Evolutionary conservation across 768 basidiomycete genomes (phyloP), one percentile per base, ranked within the genome.

Genomic region (Cystoderma amianthinum): DNA sequence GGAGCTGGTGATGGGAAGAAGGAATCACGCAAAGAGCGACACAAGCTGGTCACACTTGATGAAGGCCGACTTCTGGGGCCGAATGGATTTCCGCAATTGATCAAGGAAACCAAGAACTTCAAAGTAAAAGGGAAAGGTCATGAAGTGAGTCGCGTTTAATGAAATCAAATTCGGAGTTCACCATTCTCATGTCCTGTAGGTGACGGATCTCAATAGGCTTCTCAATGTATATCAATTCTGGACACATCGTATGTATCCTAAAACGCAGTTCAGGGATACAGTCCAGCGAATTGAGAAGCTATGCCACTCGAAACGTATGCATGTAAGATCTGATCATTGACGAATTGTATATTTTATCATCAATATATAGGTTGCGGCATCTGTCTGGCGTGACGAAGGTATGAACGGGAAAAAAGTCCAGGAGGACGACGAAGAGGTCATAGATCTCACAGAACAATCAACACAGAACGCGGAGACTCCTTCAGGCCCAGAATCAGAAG

Each of bases 221-320:
- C 67, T 98, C 41, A 78, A 82, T 46, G 65, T 86, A 24, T 98
- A 98, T 57, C 91, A 93, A 54, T 86, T 92, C 52, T 99, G 96
- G 96, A 76, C 91, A 3, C 96, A 98, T 64, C 77, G 74, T 51
- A 71, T 99, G 70, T 94, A 85, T 56, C 96, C 96, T 3, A 90
- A 85, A 53, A 82, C 78, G 3, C 81, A 84, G 30, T 96, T 98
- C 59, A 71, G 71, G 34, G 93, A 96, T 54, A 95, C 92, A 0
- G 80, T 95, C 4, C 65, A 78, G 22, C 74, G 85, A 7, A 78
- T 98, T 7, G 95, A 99, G 67, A 89, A 84, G 51, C 60, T 96
- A 9, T 96, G 90, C 55, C 86, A 87, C 49, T 82, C 86, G 4
- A 79, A 80, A 38, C 76, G 86, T 11, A 86, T 97, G 82, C 74